Evolutionary conservation across 2,329 filamentous ascomycete genomes (phyloP), one percentile per base, ranked within the genome.

Genomic region (Fusarium palustre): DNA sequence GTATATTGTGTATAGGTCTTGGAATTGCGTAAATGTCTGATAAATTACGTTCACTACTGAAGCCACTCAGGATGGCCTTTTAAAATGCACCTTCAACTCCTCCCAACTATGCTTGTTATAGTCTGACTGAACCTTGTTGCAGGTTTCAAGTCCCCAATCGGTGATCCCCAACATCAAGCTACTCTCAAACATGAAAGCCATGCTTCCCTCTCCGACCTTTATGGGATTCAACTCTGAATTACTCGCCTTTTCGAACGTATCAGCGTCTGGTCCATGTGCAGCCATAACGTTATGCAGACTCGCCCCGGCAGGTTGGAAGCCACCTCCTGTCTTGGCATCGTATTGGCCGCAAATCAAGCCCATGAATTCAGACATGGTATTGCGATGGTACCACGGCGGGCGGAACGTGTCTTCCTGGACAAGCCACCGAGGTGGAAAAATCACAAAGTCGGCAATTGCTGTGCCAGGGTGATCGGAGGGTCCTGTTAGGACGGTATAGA

Each of bases 81-180:
- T 68, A 1, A 73, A 73, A 28, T 73, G 71, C 4, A 72, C 68
- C 42, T 54, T 48, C 15, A 74, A 16, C 4, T 57, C 65, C n/a
- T 55, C 55, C 92, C 93, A 96, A 76, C 91, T 93, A 80, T 95
- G 90, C 45, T 88, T 86, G 75, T 88, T 93, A 75, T 96, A 96
- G 62, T 87, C 87, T 58, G 87, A 82, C 82, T 88, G 86, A 16
- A 87, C 82, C 77, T 86, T 87, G 66, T 80, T 77, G 59, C 85
- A 96, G 62, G 87, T 84, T 70, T 81, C 78, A 56, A 87, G 78
- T 1, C 90, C 90, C 90, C 90, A 93, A 55, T 91, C 88, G 3
- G 90, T 91, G 22, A 92, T 89, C 0, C 90, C 90, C 5, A 92
- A 82, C 88, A 92, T 91, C 53, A 91, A 75, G 58, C 85, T 88